phyloP scores from a whole-genome alignment of 75 land plant species.

The Larix kaempferi region DNA sequence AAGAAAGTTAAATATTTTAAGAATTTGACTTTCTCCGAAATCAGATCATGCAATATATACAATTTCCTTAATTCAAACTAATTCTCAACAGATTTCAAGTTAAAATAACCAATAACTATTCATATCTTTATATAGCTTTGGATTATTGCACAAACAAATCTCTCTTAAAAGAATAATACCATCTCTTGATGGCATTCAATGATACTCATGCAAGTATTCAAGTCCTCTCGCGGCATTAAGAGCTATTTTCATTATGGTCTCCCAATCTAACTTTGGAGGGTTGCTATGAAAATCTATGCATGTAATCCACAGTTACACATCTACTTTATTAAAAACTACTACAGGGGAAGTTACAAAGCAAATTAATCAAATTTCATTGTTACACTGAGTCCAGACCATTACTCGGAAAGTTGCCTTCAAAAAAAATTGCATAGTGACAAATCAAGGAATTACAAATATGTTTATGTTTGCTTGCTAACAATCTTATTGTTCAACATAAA shows the following conservation, averaged over 20 bases:
- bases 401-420: background rate
- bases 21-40: too few species aligned
- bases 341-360: background rate
- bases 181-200: too few species aligned
- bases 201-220: conserved; percentile 71
- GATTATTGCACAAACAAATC: too few species aligned
- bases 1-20: too few species aligned
- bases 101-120: too few species aligned
- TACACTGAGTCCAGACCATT: background rate
- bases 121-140: too few species aligned
- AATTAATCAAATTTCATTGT: background rate
- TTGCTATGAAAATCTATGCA: conserved; percentile 26
- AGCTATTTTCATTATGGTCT: conserved; percentile 60
- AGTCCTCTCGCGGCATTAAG: conserved; percentile 77
- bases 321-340: background rate
- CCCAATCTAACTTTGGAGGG: conserved; percentile 55
- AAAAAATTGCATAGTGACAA: background rate
- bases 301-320: background rate
- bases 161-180: too few species aligned
- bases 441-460: background rate
- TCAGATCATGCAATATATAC: too few species aligned
- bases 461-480: background rate
- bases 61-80: too few species aligned
- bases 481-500: background rate
- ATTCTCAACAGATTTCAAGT: too few species aligned